These are phyloP conservation scores for Xylariaceae sp. DNA, from an alignment of 2,329 filamentous ascomycete species.

Conservation along the genomic window DNA sequence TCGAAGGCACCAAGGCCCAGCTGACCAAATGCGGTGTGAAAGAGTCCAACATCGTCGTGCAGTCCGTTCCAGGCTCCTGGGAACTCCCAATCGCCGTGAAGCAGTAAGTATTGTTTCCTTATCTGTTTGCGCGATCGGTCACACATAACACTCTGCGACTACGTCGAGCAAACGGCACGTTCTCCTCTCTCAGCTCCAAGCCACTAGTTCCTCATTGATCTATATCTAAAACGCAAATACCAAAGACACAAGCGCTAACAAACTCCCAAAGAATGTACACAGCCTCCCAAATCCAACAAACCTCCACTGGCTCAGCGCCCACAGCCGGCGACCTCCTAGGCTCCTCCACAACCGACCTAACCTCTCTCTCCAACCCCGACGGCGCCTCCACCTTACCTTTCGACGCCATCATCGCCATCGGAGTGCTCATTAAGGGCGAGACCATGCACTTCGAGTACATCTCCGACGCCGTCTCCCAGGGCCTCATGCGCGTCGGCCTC, in stretches of 20 bases:
- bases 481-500: constrained; percentile 89
- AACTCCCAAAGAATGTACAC: constrained; percentile 63
- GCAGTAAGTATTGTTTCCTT: constrained; percentile 51
- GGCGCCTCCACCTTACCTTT: constrained; percentile 56
- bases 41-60: constrained; percentile 80
- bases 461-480: constrained; percentile 82
- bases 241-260: constrained; percentile 2
- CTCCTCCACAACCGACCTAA: constrained; percentile 64
- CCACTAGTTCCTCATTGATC: background rate
- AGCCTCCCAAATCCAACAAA: constrained; percentile 79
- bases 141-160: too few relatives aligned
- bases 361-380: constrained; percentile 40
- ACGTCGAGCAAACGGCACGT: too few relatives aligned
- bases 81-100: constrained; percentile 90
- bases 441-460: constrained; percentile 99
- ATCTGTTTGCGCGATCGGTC: constrained; percentile 1
- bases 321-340: constrained; percentile 74
- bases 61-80: constrained; percentile 90
- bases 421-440: constrained; percentile 95
- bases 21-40: constrained; percentile 76
- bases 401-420: constrained; percentile 91
- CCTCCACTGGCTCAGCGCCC: constrained; percentile 56
- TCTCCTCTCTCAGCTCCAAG: too few relatives aligned
- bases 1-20: constrained; percentile 74
- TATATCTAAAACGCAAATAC: background rate